Base-by-base conservation (phyloP, 441 rosid species). In the Sinapis alba region DNA sequence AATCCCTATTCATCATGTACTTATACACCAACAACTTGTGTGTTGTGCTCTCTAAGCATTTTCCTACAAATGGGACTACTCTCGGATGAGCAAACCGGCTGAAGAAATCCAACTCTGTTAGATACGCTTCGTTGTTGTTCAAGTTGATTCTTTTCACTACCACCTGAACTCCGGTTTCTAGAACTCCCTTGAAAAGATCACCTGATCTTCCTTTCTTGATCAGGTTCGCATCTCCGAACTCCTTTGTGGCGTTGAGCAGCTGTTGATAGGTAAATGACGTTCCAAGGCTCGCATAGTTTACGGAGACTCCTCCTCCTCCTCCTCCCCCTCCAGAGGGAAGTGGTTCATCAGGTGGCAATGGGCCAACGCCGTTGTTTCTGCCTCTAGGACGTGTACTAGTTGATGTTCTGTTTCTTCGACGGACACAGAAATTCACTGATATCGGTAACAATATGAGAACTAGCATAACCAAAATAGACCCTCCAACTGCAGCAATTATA, bases 141-240 rank as follows among this genome's bases (percentile, higher is more conserved):
- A 78, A 56, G 78, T 78, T 81, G 59, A 88, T 83, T 79, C 78
- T 86, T 75, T 89, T 89, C 62, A 89, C 80, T 34, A 84, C 80
- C 0, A 87, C 74, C 36, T 72, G 75, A 61, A 78, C 76, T 47
- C 88, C 88, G 27, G 72, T 83, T 61, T 84, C 90, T 69, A 89
- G 62, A 30, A 60, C 66, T 0, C 92, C 92, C 6, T 56, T 81
- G 83, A 83, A 89, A 56, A 88, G 76, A 79, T 86, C 92, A 51
- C 94, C 94, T 0, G 92, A 87, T 67, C 82, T 86, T 57, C 94
- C 94, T 43, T 81, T 83, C 77, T 86, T 87, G 24, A 89, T 83
- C 68, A 86, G 84, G 62, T 81, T 85, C 1, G 74, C 41, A 60
- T 77, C 89, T 7, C 76, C 77, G 70, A 89, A 89, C 34, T 81